Percentiles rank a stretch among this genome's conserved stretches.
Evolutionary conservation across 176 grass and related monocot species (phyloP).

Genomic region (Neostapfia colusana): DNA sequence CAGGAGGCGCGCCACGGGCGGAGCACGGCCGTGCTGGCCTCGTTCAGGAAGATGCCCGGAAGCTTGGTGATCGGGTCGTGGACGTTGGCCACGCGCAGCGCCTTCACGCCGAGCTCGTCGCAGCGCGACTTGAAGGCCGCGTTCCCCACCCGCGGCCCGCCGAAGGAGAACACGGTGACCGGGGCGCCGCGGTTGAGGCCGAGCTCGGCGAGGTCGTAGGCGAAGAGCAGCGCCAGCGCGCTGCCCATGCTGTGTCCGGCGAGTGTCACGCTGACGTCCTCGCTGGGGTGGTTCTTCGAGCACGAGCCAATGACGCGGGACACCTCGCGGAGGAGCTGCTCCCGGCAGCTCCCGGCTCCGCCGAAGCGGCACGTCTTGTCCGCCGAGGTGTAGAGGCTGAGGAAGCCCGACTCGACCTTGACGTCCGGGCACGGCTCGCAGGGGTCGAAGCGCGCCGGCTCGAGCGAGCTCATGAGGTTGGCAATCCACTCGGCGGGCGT

Average conservation of each 20-base stretch:
- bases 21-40: slow-evolving; percentile 33
- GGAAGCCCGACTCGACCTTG: slow-evolving; percentile 82
- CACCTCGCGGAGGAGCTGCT: slow-evolving; percentile 69
- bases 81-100: slow-evolving; percentile 70
- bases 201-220: slow-evolving; percentile 75
- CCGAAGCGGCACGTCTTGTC: slow-evolving; percentile 42
- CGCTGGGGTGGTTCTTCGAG: neutral
- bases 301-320: slow-evolving; percentile 35
- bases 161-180: slow-evolving; percentile 85
- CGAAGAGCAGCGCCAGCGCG: slow-evolving; percentile 64
- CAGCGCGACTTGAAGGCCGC: slow-evolving; percentile 69
- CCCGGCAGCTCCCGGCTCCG: slow-evolving; percentile 55
- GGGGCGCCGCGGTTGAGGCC: slow-evolving; percentile 54
- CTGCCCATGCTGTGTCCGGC: slow-evolving; percentile 92
- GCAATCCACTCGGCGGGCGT: slow-evolving; percentile 70
- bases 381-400: slow-evolving; percentile 73
- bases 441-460: slow-evolving; percentile 56
- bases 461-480: slow-evolving; percentile 80
- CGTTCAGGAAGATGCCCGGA: slow-evolving; percentile 76
- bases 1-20: slow-evolving; percentile 30
- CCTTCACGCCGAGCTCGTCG: slow-evolving; percentile 79
- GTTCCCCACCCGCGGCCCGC: slow-evolving; percentile 76
- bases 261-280: slow-evolving; percentile 68
- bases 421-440: slow-evolving; percentile 45
- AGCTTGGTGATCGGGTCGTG: slow-evolving; percentile 71